Conservation (phyloP, 2,329 filamentous ascomycete genomes). For the Leptosphaerulina australis region DNA sequence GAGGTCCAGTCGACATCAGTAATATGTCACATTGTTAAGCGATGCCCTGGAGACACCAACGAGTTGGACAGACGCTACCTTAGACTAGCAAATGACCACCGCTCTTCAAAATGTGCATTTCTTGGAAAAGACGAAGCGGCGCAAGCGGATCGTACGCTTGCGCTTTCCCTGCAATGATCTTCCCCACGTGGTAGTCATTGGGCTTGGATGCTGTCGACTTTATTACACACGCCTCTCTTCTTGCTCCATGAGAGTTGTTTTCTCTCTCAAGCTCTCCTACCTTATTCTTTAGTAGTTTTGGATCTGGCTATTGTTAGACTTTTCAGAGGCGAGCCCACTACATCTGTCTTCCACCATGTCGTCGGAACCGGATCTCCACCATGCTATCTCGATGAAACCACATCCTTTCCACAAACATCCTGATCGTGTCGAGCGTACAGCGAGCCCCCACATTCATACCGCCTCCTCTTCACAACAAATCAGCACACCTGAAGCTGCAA, state of each 20-base stretch:
- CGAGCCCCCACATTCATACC: constrained; percentile 39
- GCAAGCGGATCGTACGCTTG: constrained; percentile 5
- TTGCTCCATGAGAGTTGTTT: background rate
- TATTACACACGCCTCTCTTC: constrained; percentile 9
- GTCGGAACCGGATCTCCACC: constrained; percentile 55
- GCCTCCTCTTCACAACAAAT: constrained; percentile 24
- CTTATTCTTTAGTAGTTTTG: no score
- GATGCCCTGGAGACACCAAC: background rate
- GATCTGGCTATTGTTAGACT: no score
- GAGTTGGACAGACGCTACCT: background rate
- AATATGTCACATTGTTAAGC: no score
- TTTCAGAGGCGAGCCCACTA: background rate
- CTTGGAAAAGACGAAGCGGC: constrained; percentile 9
- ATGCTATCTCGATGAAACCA: constrained; percentile 56
- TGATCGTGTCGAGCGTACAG: constrained; percentile 36
- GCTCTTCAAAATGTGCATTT: background rate
- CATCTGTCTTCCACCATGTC: constrained; percentile 31
- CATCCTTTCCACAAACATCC: constrained; percentile 49
- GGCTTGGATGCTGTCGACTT: constrained; percentile 14
- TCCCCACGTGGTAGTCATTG: constrained; percentile 23
- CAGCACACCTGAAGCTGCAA: constrained; percentile 19
- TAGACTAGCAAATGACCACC: background rate
- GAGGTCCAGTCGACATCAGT: background rate
- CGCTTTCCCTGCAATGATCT: constrained; percentile 14
- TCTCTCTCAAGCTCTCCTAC: background rate